phyloP scores from a whole-genome alignment of 192 early-diverging fungal species.

The Obelidium mucronatum region DNA sequence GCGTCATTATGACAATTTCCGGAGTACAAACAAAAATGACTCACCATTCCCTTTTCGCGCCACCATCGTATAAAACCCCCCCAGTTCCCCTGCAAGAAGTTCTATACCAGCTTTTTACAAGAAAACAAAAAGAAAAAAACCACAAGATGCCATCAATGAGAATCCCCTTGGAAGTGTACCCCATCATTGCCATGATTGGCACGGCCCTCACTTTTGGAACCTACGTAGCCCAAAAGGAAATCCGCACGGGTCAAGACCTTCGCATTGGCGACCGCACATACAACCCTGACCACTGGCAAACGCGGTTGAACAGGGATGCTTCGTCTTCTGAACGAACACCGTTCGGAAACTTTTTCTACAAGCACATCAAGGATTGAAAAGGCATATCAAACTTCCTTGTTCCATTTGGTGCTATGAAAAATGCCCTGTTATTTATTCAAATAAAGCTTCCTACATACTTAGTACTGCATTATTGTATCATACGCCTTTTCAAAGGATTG shows the following conservation, averaged over 20 bases:
- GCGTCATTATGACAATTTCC: too few species aligned
- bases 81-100: too few species aligned
- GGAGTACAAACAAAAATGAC: too few species aligned
- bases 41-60: too few species aligned
- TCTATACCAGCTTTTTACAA: neutral
- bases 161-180: conserved; percentile 23
- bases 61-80: too few species aligned
- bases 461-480: neutral
- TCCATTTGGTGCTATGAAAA: neutral
- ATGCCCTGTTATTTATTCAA: too few species aligned
- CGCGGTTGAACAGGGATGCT: neutral
- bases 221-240: conserved; percentile 19
- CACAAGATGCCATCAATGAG: conserved; percentile 20
- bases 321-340: neutral
- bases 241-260: conserved; percentile 1
- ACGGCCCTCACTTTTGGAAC: conserved; percentile 9
- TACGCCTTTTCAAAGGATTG: too few species aligned
- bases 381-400: neutral
- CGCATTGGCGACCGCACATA: conserved; percentile 1
- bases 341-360: conserved; percentile 18
- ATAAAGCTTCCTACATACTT: too few species aligned
- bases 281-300: conserved; percentile 17
- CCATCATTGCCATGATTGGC: conserved; percentile 21
- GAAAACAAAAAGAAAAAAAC: neutral
- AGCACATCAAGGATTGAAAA: conserved; percentile 17